These are phyloP conservation scores for Oidiodendron maius DNA, from an alignment of 495 filamentous ascomycete species.

Conservation along the genomic window DNA sequence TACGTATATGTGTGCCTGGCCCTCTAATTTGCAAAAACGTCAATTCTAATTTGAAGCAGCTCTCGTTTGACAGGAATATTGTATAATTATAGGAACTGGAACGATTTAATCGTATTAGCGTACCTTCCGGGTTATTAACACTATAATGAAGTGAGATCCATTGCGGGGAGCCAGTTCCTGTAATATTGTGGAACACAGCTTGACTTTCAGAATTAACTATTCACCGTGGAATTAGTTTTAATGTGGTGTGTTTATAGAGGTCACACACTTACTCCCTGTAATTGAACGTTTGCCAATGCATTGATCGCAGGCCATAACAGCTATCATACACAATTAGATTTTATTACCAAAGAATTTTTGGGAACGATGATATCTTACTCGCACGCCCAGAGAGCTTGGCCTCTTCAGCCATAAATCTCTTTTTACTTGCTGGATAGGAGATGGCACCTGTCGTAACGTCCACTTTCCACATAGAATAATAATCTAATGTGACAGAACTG, in stretches of 20 bases:
- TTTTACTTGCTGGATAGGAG: slow-evolving; percentile 24
- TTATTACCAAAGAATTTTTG: not conserved
- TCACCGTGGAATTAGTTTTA: not conserved
- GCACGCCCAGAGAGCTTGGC: slow-evolving; percentile 24
- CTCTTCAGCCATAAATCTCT: slow-evolving; percentile 30
- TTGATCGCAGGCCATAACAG: slow-evolving; percentile 20
- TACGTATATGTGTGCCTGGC: slow-evolving; percentile 33
- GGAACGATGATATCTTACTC: slow-evolving; percentile 17
- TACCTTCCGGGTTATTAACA: slow-evolving; percentile 27
- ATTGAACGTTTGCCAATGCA: slow-evolving; percentile 29
- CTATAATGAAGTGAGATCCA: slow-evolving; percentile 38
- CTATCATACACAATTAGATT: slow-evolving; percentile 4
- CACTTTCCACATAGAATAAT: slow-evolving; percentile 40
- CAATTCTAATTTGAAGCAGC: slow-evolving; percentile 7
- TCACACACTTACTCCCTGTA: slow-evolving; percentile 18
- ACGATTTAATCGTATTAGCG: not conserved
- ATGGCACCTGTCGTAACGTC: slow-evolving; percentile 36
- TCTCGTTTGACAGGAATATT: not conserved
- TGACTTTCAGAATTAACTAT: slow-evolving; percentile 21
- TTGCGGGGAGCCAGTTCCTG: slow-evolving; percentile 29
- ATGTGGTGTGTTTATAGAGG: not conserved
- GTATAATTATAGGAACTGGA: not conserved
- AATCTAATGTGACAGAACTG: slow-evolving; percentile 32
- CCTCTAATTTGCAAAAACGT: slow-evolving; percentile 17
- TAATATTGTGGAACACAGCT: slow-evolving; percentile 34